Evolutionary conservation across 768 basidiomycete genomes (phyloP).

Genomic region (Amanita rimosa): DNA sequence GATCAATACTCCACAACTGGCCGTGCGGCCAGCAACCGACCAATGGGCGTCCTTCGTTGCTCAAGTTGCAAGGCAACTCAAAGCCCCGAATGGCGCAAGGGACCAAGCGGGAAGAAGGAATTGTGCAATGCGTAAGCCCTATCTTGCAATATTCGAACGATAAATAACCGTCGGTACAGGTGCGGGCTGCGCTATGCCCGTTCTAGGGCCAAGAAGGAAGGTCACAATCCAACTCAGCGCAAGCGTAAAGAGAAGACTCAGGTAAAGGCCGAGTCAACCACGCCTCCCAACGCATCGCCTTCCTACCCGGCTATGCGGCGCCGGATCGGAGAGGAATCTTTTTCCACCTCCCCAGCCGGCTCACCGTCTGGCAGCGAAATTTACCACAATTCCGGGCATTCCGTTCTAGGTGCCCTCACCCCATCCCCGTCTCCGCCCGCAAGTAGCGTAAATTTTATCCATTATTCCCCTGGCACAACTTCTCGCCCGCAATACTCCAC

Average conservation of each 20-base stretch:
- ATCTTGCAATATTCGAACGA: neutral
- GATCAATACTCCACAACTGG: slow-evolving; percentile 34
- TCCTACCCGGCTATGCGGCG: slow-evolving; percentile 37
- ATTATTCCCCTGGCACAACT: slow-evolving; percentile 35
- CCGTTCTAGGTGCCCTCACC: slow-evolving; percentile 25
- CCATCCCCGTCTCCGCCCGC: slow-evolving; percentile 65
- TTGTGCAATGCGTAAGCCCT: slow-evolving; percentile 79
- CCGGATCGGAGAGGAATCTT: slow-evolving; percentile 35
- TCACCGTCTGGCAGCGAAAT: slow-evolving; percentile 49
- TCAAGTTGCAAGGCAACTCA: slow-evolving; percentile 71
- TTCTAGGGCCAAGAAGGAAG: slow-evolving; percentile 83
- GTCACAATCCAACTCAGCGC: slow-evolving; percentile 41
- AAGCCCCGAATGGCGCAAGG: slow-evolving; percentile 90
- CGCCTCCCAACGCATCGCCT: slow-evolving; percentile 22
- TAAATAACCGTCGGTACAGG: slow-evolving; percentile 21
- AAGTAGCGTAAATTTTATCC: slow-evolving; percentile 41
- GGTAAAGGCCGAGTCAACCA: slow-evolving; percentile 30
- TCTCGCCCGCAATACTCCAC: slow-evolving; percentile 23
- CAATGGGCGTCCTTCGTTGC: slow-evolving; percentile 62
- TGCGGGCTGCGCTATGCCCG: slow-evolving; percentile 83
- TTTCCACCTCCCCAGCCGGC: slow-evolving; percentile 33
- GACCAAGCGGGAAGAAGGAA: slow-evolving; percentile 84
- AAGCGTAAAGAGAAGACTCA: slow-evolving; percentile 53
- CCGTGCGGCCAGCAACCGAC: slow-evolving; percentile 50
- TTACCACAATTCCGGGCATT: slow-evolving; percentile 35